Conservation (phyloP, 805 yeast species). For the Schizosaccharomyces octosporus region DNA sequence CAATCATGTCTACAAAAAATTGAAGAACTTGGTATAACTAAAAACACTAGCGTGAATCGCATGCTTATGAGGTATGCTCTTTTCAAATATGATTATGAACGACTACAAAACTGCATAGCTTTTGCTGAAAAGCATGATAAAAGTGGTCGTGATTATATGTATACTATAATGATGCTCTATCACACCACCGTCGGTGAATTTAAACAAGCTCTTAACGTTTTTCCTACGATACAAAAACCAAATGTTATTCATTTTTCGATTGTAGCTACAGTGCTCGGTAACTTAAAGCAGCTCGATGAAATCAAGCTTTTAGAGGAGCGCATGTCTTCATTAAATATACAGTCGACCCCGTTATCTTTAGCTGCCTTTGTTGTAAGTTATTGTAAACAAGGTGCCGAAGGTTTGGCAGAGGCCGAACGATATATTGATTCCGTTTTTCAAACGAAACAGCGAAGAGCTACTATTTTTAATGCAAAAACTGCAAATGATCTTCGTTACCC, state of each 20-base stretch:
- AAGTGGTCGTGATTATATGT: not conserved
- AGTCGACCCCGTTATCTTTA: not conserved
- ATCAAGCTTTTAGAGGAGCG: not conserved
- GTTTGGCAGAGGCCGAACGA: not conserved
- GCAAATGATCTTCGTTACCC: not conserved
- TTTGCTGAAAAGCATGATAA: not conserved
- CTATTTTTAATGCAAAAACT: not conserved
- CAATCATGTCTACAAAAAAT: slow-evolving; percentile 16
- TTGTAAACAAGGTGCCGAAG: not conserved
- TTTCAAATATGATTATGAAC: not conserved
- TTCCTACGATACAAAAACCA: not conserved
- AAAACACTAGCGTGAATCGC: not conserved
- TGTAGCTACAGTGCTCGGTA: not conserved
- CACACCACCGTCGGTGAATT: not conserved
- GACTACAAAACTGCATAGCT: not conserved
- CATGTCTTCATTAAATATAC: slow-evolving; percentile 9
- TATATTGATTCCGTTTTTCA: not conserved
- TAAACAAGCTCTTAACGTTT: not conserved
- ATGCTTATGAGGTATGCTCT: not conserved
- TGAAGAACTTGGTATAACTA: not conserved
- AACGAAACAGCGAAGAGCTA: not conserved
- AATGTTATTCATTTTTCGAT: not conserved
- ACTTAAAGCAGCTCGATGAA: not conserved
- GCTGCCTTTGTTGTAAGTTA: not conserved
- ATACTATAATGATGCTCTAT: not conserved